A percentile compares a stretch with the other conserved stretches of the same genome.
These are phyloP conservation scores for Haberlea rhodopensis DNA, from an alignment of 257 asterid genomes.

Conservation along the genomic window DNA sequence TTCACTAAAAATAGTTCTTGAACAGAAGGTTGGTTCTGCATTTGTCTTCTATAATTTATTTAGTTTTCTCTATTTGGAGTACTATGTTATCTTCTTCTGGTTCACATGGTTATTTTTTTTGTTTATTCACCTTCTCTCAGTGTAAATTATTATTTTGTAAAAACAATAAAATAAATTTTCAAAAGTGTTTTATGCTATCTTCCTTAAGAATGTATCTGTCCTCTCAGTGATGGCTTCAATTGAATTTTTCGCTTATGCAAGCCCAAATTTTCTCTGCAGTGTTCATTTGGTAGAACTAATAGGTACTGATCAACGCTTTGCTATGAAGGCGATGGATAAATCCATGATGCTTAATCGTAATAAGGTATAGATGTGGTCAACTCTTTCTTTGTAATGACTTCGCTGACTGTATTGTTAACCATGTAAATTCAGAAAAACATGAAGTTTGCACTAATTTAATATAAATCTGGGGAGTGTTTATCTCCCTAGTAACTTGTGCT, in stretches of 20 bases:
- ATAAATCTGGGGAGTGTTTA: background rate
- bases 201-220: background rate
- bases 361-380: slow-evolving; percentile 57
- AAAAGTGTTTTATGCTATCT: background rate
- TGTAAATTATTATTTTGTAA: background rate
- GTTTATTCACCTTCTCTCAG: background rate
- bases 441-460: too few relatives aligned
- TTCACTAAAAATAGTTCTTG: background rate
- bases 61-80: background rate
- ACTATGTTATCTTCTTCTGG: background rate
- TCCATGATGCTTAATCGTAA: slow-evolving; percentile 87
- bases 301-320: slow-evolving; percentile 67
- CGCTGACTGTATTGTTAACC: too few relatives aligned
- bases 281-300: slow-evolving; percentile 97
- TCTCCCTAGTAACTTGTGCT: background rate
- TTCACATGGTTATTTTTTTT: background rate
- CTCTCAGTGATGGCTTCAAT: background rate
- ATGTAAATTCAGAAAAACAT: too few relatives aligned
- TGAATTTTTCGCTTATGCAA: slow-evolving; percentile 17
- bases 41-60: background rate
- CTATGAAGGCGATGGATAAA: slow-evolving; percentile 99
- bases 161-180: background rate
- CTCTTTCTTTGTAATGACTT: too few relatives aligned
- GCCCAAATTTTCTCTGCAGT: slow-evolving; percentile 45
- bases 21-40: background rate